Conservation (phyloP, 208 protist species). For the Crithidia expoeki region DNA sequence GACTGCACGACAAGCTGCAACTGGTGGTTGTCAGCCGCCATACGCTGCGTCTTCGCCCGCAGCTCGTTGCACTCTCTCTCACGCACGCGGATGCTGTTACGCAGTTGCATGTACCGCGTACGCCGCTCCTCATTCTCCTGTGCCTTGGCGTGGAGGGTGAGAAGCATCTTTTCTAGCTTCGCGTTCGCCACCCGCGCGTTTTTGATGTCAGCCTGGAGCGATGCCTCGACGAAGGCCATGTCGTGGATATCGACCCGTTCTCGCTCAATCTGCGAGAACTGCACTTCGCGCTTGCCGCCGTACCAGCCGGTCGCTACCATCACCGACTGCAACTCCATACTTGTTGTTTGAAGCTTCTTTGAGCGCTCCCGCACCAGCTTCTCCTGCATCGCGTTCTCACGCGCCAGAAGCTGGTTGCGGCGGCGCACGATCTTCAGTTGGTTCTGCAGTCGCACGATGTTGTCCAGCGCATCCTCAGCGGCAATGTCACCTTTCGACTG, state of each 20-base stretch:
- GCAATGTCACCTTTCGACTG: slow-evolving; percentile 59
- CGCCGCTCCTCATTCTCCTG: slow-evolving; percentile 52
- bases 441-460: slow-evolving; percentile 85
- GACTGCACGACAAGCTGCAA: slow-evolving; percentile 41
- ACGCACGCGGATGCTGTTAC: slow-evolving; percentile 77
- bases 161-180: slow-evolving; percentile 67
- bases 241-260: slow-evolving; percentile 51
- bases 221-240: slow-evolving; percentile 66
- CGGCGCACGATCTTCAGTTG: slow-evolving; percentile 82
- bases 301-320: slow-evolving; percentile 77
- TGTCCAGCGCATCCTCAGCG: slow-evolving; percentile 86
- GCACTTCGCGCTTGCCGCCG: slow-evolving; percentile 43
- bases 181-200: slow-evolving; percentile 56
- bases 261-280: slow-evolving; percentile 40
- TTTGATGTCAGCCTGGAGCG: slow-evolving; percentile 67
- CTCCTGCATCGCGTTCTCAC: slow-evolving; percentile 75
- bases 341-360: slow-evolving; percentile 52
- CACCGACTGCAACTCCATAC: slow-evolving; percentile 51
- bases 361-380: slow-evolving; percentile 60
- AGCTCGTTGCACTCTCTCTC: slow-evolving; percentile 72
- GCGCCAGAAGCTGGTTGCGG: slow-evolving; percentile 75
- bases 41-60: slow-evolving; percentile 56
- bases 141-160: slow-evolving; percentile 51
- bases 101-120: slow-evolving; percentile 53
- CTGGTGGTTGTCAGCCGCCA: slow-evolving; percentile 42